phyloP scores from a whole-genome alignment of 805 yeast species.

The Candida tammaniensis region DNA sequence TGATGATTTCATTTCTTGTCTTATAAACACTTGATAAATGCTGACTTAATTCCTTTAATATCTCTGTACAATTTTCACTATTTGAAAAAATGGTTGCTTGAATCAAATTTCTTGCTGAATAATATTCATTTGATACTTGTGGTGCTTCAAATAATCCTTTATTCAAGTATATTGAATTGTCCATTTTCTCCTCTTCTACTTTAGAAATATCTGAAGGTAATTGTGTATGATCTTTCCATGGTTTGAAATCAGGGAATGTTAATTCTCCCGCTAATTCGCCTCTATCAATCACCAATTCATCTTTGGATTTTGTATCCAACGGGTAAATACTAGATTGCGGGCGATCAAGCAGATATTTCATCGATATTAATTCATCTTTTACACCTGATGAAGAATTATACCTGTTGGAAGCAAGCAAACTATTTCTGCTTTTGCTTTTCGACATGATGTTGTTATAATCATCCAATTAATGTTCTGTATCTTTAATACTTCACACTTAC shows the following conservation, averaged over 20 bases:
- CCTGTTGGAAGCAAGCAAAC: constrained; percentile 23
- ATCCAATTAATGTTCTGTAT: no score
- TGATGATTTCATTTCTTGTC: constrained; percentile 38
- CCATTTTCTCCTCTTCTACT: constrained; percentile 53
- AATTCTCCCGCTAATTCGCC: constrained; percentile 8
- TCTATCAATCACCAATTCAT: constrained; percentile 4
- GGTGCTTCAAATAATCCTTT: constrained; percentile 72
- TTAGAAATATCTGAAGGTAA: constrained; percentile 19
- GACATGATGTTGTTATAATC: constrained; percentile 22
- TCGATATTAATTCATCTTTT: constrained; percentile 32
- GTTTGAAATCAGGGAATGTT: constrained; percentile 66
- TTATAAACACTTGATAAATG: constrained; percentile 37
- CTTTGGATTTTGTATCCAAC: constrained; percentile 16
- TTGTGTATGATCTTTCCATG: constrained; percentile 61
- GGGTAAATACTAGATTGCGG: constrained; percentile 36
- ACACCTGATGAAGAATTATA: constrained; percentile 11
- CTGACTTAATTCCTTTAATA: constrained; percentile 35
- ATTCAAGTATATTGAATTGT: constrained; percentile 50
- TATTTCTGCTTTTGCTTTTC: constrained; percentile 24
- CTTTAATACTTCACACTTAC: no score
- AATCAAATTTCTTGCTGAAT: constrained; percentile 64
- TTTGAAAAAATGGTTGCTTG: constrained; percentile 41
- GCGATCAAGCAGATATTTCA: constrained; percentile 34
- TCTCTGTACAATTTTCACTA: constrained; percentile 31
- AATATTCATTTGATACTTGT: constrained; percentile 59